Evolutionary conservation across 1,139 yeast species (phyloP), one percentile per base, ranked within the genome.

Genomic region (Zygotorulaspora mrakii): DNA sequence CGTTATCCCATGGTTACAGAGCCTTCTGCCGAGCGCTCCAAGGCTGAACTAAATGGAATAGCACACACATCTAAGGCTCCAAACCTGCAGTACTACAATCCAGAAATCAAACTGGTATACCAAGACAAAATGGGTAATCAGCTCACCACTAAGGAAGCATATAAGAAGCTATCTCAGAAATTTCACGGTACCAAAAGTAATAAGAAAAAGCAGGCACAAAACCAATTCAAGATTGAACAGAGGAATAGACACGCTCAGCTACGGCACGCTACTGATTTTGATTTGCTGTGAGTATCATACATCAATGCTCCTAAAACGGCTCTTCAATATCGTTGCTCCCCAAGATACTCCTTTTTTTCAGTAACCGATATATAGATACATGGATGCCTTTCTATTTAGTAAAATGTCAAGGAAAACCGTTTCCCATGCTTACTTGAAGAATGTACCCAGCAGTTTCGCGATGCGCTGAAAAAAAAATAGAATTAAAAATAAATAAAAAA

Each of bases 111-210:
- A 16, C 58, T 89, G 6, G 72, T 70, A 26, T 86, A 88, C 60
- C 72, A 70, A 33, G 96, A 89, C 60, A 85, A 80, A 29, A 59
- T 68, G 4, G 97, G 97, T 1, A 70, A 77, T 35, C 70, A 70
- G 16, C 63, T 91, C 37, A 68, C 71, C 32, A 71, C 80, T 2
- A 87, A 84, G 59, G 85, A 83, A 47, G 97, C 97, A 0, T 89
- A 79, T 67, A 89, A 87, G 64, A 77, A 79, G 46, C 60, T 88
- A 40, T 86, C 96, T 1, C 95, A 85, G 50, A 81, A 82, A 50
- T 89, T 87, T 65, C 97, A 91, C 60, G 96, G 96, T 1, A 72
- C 71, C 33, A 67, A 69, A 27, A 62, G 75, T 31, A 71, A 75
- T 26, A 68, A 69, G 42, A 64, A 60, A 35, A 71, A 71, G 52